Evolutionary conservation across 257 asterid genomes (phyloP).

Genomic region (Knoxia roxburghii): DNA sequence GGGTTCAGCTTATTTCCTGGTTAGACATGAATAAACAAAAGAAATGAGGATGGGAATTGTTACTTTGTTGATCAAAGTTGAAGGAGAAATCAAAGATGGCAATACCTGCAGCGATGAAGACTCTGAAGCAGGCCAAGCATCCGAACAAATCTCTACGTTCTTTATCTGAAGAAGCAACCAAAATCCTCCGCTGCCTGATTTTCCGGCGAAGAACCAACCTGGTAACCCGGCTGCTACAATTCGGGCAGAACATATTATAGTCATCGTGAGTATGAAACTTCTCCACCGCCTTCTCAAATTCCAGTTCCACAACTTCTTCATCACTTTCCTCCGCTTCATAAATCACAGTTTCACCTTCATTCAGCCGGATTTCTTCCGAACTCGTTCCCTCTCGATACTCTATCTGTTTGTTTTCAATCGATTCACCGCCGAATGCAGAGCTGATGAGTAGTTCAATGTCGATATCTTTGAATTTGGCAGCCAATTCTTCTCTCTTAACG

Average conservation of each 20-base stretch:
- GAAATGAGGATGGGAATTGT: not conserved
- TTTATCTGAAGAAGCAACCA: not conserved
- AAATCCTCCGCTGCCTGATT: conserved; percentile 11
- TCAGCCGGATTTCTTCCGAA: not conserved
- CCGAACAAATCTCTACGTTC: conserved; percentile 33
- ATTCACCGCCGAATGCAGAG: conserved; percentile 20
- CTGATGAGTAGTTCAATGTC: conserved; percentile 26
- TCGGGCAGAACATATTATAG: conserved; percentile 47
- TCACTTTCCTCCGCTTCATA: conserved; percentile 32
- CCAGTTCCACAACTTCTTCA: conserved; percentile 54
- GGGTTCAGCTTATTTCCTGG: conserved; percentile 45
- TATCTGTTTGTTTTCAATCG: not conserved
- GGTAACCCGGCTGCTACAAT: conserved; percentile 43
- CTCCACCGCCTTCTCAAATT: conserved; percentile 46
- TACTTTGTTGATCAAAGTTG: too few relatives aligned
- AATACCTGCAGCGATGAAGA: conserved; percentile 48
- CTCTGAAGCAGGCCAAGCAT: conserved; percentile 56
- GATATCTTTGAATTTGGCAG: conserved; percentile 16
- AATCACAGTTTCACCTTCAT: conserved; percentile 14
- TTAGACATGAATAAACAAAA: not conserved
- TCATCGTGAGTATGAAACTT: conserved; percentile 49
- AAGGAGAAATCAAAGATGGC: not conserved
- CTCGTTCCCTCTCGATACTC: not conserved
- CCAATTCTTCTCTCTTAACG: conserved; percentile 17
- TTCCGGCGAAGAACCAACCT: conserved; percentile 56